These are phyloP conservation scores for Verticillium nonalfalfae DNA, from an alignment of 2,329 filamentous ascomycete genomes.

Conservation along the genomic window DNA sequence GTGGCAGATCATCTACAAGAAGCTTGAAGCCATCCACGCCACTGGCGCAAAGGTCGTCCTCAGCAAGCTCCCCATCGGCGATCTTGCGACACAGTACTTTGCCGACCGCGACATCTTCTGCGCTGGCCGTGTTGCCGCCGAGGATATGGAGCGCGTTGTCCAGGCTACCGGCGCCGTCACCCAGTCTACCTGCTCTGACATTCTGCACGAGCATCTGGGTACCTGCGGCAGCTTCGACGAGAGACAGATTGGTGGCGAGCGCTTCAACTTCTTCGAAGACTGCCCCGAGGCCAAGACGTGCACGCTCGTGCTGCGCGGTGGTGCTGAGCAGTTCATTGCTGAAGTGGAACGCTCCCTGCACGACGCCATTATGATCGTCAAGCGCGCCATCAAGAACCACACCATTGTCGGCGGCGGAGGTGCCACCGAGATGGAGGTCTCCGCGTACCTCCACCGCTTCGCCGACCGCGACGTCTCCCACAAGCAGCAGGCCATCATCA, in stretches of 20 bases:
- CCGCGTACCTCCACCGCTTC: slow-evolving; percentile 84
- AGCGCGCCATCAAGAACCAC: slow-evolving; percentile 92
- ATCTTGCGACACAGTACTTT: slow-evolving; percentile 96
- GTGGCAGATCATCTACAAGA: slow-evolving; percentile 99
- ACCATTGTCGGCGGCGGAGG: slow-evolving; percentile 93
- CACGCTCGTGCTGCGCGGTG: slow-evolving; percentile 89
- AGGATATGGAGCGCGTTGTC: slow-evolving; percentile 94
- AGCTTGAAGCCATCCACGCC: slow-evolving; percentile 89
- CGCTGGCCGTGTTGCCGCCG: slow-evolving; percentile 82
- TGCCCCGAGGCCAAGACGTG: slow-evolving; percentile 96
- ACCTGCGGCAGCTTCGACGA: slow-evolving; percentile 90
- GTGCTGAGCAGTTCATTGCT: slow-evolving; percentile 97
- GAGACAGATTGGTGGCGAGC: slow-evolving; percentile 92
- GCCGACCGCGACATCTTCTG: slow-evolving; percentile 98
- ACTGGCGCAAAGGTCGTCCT: slow-evolving; percentile 96
- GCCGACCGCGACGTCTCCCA: slow-evolving; percentile 88
- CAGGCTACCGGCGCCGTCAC: slow-evolving; percentile 88
- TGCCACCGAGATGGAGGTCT: slow-evolving; percentile 94
- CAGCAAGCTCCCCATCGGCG: slow-evolving; percentile 94
- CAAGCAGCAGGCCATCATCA: slow-evolving; percentile 97
- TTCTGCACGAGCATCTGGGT: slow-evolving; percentile 80
- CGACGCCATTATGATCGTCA: slow-evolving; percentile 99
- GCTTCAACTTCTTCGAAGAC: slow-evolving; percentile 97
- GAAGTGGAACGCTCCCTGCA: slow-evolving; percentile 97
- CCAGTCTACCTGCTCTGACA: slow-evolving; percentile 96